Evolutionary conservation across 2,329 filamentous ascomycete genomes (phyloP), one percentile per base, ranked within the genome.

Genomic region (Tolypocladium album): DNA sequence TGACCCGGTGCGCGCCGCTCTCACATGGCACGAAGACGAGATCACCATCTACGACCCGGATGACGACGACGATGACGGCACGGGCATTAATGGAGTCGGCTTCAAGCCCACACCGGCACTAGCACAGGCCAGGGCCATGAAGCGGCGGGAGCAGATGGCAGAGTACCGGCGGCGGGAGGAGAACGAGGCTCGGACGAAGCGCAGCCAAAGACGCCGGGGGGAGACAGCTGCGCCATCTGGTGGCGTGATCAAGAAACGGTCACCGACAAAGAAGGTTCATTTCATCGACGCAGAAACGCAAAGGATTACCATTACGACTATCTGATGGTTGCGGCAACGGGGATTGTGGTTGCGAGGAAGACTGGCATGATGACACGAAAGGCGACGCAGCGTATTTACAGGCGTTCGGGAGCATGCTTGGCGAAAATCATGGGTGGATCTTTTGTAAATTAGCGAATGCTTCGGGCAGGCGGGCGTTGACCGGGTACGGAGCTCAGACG

Each of bases 1-100:
- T 58, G 82, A 85, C 59, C 81, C 82, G 0, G 68, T 85, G 12
- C 78, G 83, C 42, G 83, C 84, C 8, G 79, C 83, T 3, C 74
- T 87, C 58, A 88, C 85, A 1, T 88, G 85, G 85, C 84, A 84
- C 66, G 83, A 87, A 64, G 81, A 87, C 64, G 85, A 88, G 67
- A 88, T 88, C 62, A 88, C 85, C 1, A 77, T 87, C 36, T 85
- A 87, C 69, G 82, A 87, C 64, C 82, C 84, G 0, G 76, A 84
- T 47, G 85, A 88, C 67, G 78, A 82, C 63, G 85, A 88, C 63
- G 85, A 88, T 66, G 85, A 88, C 67, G 85, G 85, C 57, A 82
- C 81, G 4, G 85, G 85, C 27, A 83, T 88, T 67, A 87, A 88
- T 68, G 85, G 85, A 6, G 83, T 88, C 61, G 85, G 85, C 0